Conservation (phyloP, 73 alveolate genomes). For the Paramecium pentaurelia region DNA sequence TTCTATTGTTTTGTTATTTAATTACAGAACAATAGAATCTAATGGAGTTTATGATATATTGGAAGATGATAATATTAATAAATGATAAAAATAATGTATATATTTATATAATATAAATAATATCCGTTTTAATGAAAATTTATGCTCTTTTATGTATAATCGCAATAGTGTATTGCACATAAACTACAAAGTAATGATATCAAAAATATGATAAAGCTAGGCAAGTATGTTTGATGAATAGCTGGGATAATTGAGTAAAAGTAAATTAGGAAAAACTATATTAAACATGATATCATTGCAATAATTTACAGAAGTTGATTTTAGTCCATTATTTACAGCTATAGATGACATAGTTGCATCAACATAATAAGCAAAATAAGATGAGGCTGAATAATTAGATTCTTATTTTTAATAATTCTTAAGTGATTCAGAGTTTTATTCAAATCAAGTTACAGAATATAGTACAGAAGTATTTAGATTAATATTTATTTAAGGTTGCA, state of each 20-base stretch:
- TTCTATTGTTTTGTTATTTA: too few relatives aligned
- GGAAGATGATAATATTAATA: not conserved
- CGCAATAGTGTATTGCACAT: not conserved
- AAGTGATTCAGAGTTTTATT: slow-evolving; percentile 10
- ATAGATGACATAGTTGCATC: not conserved
- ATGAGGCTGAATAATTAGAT: not conserved
- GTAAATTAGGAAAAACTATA: slow-evolving; percentile 19
- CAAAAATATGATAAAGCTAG: not conserved
- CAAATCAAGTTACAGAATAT: not conserved
- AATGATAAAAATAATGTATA: not conserved
- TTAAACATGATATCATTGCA: not conserved
- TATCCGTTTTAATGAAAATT: slow-evolving; percentile 1
- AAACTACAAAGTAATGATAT: not conserved
- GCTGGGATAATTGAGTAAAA: not conserved
- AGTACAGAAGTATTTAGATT: not conserved
- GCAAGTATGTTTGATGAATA: slow-evolving; percentile 37
- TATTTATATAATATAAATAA: not conserved
- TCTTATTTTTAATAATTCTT: not conserved
- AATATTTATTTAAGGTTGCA: not conserved
- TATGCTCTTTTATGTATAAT: not conserved
- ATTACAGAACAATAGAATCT: too few relatives aligned
- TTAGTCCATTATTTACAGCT: slow-evolving; percentile 28
- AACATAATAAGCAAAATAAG: not conserved
- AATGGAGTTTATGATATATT: not conserved
- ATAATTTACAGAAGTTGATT: slow-evolving; percentile 16